phyloP scores from a whole-genome alignment of 805 yeast genomes.

The Ogataea zsoltii region DNA sequence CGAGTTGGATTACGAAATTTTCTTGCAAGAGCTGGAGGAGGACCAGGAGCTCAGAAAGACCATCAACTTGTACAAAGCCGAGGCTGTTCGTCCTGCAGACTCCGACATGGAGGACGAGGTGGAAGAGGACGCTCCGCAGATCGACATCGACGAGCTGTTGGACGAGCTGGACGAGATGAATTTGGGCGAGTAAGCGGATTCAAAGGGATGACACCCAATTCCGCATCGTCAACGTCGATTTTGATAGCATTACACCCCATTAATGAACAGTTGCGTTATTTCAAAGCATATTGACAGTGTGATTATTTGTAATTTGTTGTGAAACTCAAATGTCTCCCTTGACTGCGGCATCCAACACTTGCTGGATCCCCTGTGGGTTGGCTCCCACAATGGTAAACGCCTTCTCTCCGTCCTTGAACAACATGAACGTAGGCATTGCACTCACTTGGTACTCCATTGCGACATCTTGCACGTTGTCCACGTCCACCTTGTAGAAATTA shows the following conservation, averaged over 20 bases:
- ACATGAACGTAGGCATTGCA: slow-evolving; percentile 77
- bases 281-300: not conserved
- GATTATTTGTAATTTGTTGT: not conserved
- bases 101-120: slow-evolving; percentile 44
- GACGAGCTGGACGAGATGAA: slow-evolving; percentile 96
- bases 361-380: slow-evolving; percentile 40
- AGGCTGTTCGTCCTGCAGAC: slow-evolving; percentile 32
- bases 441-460: slow-evolving; percentile 61
- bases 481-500: slow-evolving; percentile 68
- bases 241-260: too few species aligned
- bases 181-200: slow-evolving; percentile 50
- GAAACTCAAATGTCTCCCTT: slow-evolving; percentile 14
- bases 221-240: not conserved
- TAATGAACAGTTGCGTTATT: too few species aligned
- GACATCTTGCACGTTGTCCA: slow-evolving; percentile 60
- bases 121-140: slow-evolving; percentile 81
- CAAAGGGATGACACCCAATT: not conserved
- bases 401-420: slow-evolving; percentile 60
- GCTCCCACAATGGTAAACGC: slow-evolving; percentile 68
- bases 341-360: slow-evolving; percentile 28
- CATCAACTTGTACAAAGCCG: slow-evolving; percentile 82
- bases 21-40: slow-evolving; percentile 96
- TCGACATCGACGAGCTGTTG: slow-evolving; percentile 86
- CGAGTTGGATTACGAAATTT: slow-evolving; percentile 90
- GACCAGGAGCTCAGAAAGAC: slow-evolving; percentile 92